Percentiles rank a stretch among this genome's conserved stretches.
These are phyloP conservation scores for Aspergillus cejpii DNA, from an alignment of 2,329 filamentous ascomycete genomes.

Conservation along the genomic window DNA sequence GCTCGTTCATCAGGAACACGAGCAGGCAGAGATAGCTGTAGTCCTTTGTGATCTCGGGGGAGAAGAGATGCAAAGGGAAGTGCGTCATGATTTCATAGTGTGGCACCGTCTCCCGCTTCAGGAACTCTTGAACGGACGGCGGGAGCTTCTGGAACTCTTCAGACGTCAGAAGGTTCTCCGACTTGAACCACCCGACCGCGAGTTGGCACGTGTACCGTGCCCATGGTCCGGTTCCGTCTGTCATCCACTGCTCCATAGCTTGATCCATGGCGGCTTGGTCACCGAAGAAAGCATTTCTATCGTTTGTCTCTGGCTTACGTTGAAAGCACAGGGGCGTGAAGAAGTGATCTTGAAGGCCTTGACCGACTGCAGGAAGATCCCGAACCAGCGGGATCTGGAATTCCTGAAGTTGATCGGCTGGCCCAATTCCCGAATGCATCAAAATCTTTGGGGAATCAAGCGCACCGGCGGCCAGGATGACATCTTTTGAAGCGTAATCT, in stretches of 20 bases:
- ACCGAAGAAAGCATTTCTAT: conserved; percentile 44
- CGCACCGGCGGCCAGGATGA: conserved; percentile 38
- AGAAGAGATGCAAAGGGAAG: conserved; percentile 39
- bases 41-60: conserved; percentile 35
- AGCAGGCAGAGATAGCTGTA: conserved; percentile 43
- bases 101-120: conserved; percentile 49
- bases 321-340: conserved; percentile 31
- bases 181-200: conserved; percentile 39
- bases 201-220: conserved; percentile 26
- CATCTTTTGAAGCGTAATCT: conserved; percentile 34
- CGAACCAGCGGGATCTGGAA: conserved; percentile 40
- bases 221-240: conserved; percentile 37
- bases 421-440: conserved; percentile 47
- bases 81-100: conserved; percentile 51
- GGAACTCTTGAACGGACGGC: conserved; percentile 37
- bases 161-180: conserved; percentile 35
- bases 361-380: conserved; percentile 40
- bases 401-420: conserved; percentile 35
- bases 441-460: conserved; percentile 40
- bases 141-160: conserved; percentile 50
- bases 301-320: conserved; percentile 39
- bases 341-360: conserved; percentile 43
- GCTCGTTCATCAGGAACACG: conserved; percentile 50
- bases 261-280: conserved; percentile 38
- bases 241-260: conserved; percentile 46